Evolutionary conservation across 2,329 filamentous ascomycete species (phyloP).

Genomic region (Sporothrix sp.): DNA sequence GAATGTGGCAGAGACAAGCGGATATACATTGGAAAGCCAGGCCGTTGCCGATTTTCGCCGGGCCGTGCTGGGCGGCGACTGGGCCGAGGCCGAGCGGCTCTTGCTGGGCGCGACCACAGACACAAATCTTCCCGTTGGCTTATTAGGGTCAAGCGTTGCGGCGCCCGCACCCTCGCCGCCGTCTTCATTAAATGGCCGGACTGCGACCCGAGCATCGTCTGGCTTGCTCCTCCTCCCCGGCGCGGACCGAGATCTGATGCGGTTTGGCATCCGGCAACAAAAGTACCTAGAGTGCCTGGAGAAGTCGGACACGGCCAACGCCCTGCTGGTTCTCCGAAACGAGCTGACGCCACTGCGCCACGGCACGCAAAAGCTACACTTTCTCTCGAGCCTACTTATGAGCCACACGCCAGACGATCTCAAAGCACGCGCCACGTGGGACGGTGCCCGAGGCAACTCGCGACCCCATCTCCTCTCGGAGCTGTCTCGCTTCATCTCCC

Average conservation of each 20-base stretch:
- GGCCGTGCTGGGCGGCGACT: conserved; percentile 70
- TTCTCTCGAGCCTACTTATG: conserved; percentile 85
- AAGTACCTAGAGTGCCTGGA: conserved; percentile 92
- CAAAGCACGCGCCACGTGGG: conserved; percentile 69
- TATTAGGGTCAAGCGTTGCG: not conserved
- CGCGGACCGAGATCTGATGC: conserved; percentile 69
- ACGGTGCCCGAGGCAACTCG: conserved; percentile 67
- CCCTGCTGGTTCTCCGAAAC: conserved; percentile 71
- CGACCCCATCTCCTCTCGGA: conserved; percentile 67
- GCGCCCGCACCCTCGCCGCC: not conserved
- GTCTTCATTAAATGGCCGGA: not conserved
- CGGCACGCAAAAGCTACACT: conserved; percentile 67
- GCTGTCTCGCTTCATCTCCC: conserved; percentile 85
- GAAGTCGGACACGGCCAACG: conserved; percentile 58
- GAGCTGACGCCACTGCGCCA: conserved; percentile 82
- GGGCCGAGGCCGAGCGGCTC: conserved; percentile 75
- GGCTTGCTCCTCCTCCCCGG: conserved; percentile 67
- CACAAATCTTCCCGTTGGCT: conserved; percentile 16
- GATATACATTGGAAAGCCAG: conserved; percentile 75
- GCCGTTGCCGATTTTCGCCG: conserved; percentile 77
- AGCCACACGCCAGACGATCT: conserved; percentile 70
- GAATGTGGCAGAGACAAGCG: conserved; percentile 69
- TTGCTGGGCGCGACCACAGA: conserved; percentile 46
- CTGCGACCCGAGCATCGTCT: conserved; percentile 26
- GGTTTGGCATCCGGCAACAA: conserved; percentile 81